Base-by-base conservation (phyloP, 345 rosid genomes). In the Citrus medica region DNA sequence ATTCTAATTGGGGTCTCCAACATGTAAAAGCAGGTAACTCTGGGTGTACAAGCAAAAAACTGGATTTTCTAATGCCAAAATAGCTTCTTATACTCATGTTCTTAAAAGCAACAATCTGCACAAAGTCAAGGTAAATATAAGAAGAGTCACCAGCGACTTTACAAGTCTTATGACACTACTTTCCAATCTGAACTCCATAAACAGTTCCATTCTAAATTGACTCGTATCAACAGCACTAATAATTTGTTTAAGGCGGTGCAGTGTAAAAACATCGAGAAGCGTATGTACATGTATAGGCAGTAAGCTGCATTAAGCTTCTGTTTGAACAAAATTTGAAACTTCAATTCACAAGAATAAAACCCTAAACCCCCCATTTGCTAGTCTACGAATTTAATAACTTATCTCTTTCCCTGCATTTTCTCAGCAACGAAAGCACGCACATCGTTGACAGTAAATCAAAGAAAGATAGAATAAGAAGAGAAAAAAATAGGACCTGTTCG, bases 41-140 rank as follows among this genome's bases (percentile, higher is more conserved):
- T 24, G 91, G 82, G 75, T 90, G 93, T 53, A 86, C 85, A 74
- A 91, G 83, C 78, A 87, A 83, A 82, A 89, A 79, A 65, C 86
- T 79, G 42, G 96, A 92, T 71, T 86, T 89, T 21, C 87, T 75
- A 76, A 90, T 74, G 72, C 91, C 85, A 69, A 84, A 78, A 86
- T 74, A 86, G 79, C 85, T 83, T 84, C 89, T 85, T 73, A 91
- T 81, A 83, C 82, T 87, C 97, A 94, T 90, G 27, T 75, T 80
- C 56, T 62, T 58, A 62, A 42, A 14, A 2, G 28, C 58, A 78
- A 62, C 17, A 76, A 68, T 75, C 87, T 78, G 86, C 87, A 77
- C 1, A 21, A 24, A 82, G 67, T 70, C 14, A 40, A 55, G 30
- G 21, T 27, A 14, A 37, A 33, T 3, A 24, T 53, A 51, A 73